Evolutionary conservation across 495 filamentous ascomycete genomes (phyloP).

Genomic region (Mytilinidion resinicola): DNA sequence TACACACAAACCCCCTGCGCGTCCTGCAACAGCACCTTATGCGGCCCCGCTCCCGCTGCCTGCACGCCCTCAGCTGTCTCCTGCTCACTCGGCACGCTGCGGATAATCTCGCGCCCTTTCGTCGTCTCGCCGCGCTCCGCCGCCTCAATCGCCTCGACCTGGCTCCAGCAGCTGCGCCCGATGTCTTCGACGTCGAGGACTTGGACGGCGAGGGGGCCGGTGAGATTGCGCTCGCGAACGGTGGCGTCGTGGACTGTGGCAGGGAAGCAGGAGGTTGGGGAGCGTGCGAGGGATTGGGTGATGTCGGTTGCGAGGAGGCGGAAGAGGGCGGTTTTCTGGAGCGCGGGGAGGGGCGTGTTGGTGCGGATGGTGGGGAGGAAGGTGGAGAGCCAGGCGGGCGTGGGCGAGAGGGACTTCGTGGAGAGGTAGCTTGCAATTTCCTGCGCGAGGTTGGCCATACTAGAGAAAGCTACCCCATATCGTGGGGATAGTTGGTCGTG

Average conservation of each 20-base stretch:
- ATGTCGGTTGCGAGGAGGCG: conserved; percentile 77
- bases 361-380: conserved; percentile 36
- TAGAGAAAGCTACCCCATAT: too few species aligned
- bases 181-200: conserved; percentile 81
- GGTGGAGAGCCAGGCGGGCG: conserved; percentile 33
- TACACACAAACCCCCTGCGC: conserved; percentile 59
- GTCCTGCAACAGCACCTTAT: conserved; percentile 81
- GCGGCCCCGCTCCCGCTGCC: conserved; percentile 48
- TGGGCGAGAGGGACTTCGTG: conserved; percentile 30
- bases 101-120: conserved; percentile 74
- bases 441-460: conserved; percentile 19
- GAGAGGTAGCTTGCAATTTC: conserved; percentile 32
- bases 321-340: conserved; percentile 72
- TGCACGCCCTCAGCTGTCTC: conserved; percentile 35
- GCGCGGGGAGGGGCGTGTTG: conserved; percentile 60
- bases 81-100: conserved; percentile 53
- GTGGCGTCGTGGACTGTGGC: conserved; percentile 46
- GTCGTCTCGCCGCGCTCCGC: conserved; percentile 75
- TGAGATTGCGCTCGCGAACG: conserved; percentile 49
- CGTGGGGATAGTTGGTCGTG: conserved; percentile 23
- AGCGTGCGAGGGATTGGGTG: conserved; percentile 48
- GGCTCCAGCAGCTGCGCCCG: conserved; percentile 67
- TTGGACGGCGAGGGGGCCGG: conserved; percentile 64
- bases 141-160: conserved; percentile 80
- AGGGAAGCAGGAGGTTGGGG: conserved; percentile 46